Evolutionary conservation across 768 basidiomycete genomes (phyloP).

Genomic region (Guyanaporus albipodus): DNA sequence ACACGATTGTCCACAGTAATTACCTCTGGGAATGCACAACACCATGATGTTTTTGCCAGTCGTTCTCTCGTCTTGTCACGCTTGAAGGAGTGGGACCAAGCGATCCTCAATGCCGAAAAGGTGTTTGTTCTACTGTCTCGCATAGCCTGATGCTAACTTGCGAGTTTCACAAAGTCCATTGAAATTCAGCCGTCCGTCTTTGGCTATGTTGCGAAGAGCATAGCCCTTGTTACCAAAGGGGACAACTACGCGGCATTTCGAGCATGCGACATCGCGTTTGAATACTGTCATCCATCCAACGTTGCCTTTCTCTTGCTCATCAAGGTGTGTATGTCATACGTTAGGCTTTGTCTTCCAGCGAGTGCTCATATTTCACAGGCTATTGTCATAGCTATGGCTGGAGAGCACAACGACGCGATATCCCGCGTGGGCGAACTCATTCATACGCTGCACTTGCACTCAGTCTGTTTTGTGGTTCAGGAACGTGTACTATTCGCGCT

Average conservation of each 20-base stretch:
- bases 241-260: neutral
- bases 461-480: neutral
- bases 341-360: neutral
- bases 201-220: slow-evolving; percentile 2
- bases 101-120: slow-evolving; percentile 1
- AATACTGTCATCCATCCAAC: neutral
- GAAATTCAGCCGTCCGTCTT: neutral
- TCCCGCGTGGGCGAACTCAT: neutral
- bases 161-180: neutral
- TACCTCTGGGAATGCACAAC: neutral
- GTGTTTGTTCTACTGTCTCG: neutral
- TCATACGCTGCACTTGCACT: neutral
- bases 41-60: neutral
- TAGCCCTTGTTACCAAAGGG: neutral
- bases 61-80: slow-evolving; percentile 5
- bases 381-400: neutral
- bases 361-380: neutral
- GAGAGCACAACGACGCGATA: neutral
- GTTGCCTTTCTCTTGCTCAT: neutral
- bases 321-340: slow-evolving; percentile 1
- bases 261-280: slow-evolving; percentile 4
- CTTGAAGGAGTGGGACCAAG: slow-evolving; percentile 1
- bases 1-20: neutral
- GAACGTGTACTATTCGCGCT: neutral
- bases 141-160: neutral